Conservation (phyloP, 352 stramenopile species). For the Peronosclerospora sorghi region DNA sequence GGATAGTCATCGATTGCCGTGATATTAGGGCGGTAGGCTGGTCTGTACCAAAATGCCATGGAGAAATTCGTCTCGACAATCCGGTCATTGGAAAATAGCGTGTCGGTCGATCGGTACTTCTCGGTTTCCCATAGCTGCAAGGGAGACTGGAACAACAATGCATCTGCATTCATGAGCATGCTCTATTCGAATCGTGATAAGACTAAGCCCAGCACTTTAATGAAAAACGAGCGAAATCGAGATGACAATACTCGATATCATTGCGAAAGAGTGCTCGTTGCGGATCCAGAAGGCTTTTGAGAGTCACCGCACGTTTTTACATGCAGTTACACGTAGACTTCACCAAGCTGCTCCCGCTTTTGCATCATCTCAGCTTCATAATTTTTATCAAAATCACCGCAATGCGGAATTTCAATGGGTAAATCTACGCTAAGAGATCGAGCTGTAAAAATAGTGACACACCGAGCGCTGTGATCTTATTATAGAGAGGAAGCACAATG, state of each 20-base stretch:
- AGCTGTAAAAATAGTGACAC: slow-evolving; percentile 55
- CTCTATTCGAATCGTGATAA: slow-evolving; percentile 39
- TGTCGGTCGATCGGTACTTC: slow-evolving; percentile 43
- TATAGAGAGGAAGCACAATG: slow-evolving; percentile 54
- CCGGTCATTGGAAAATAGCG: slow-evolving; percentile 59
- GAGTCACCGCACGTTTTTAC: slow-evolving; percentile 27
- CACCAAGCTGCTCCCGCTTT: slow-evolving; percentile 21
- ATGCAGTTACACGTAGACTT: slow-evolving; percentile 62
- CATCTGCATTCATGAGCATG: slow-evolving; percentile 31
- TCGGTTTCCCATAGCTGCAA: slow-evolving; percentile 38
- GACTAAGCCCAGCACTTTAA: slow-evolving; percentile 54
- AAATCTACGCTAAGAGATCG: slow-evolving; percentile 39
- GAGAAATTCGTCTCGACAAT: slow-evolving; percentile 25
- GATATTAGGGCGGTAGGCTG: slow-evolving; percentile 15
- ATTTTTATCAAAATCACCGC: slow-evolving; percentile 38
- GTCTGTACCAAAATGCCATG: slow-evolving; percentile 15
- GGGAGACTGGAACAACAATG: slow-evolving; percentile 49
- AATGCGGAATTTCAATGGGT: slow-evolving; percentile 60
- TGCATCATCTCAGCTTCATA: slow-evolving; percentile 26
- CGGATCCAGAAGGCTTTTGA: slow-evolving; percentile 17
- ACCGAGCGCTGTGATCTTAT: slow-evolving; percentile 47
- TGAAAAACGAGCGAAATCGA: slow-evolving; percentile 43
- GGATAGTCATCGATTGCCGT: slow-evolving; percentile 26
- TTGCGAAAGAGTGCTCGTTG: slow-evolving; percentile 39
- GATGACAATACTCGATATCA: slow-evolving; percentile 27